Evolutionary conservation across 352 stramenopile species (phyloP).

Genomic region (Phytophthora pseudosyringae): DNA sequence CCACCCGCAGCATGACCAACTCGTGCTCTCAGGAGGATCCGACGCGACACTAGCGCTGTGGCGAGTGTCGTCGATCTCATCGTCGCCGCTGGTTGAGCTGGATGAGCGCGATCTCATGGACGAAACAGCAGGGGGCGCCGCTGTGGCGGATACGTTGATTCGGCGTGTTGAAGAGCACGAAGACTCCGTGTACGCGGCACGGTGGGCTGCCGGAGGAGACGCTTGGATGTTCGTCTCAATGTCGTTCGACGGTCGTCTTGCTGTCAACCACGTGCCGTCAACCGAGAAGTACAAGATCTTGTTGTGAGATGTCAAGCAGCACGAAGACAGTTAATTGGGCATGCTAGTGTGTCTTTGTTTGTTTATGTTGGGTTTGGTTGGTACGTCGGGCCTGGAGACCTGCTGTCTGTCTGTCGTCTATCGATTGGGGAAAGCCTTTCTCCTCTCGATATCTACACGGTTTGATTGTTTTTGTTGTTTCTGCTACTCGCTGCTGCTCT

Average conservation of each 20-base stretch:
- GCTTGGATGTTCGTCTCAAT: slow-evolving; percentile 97
- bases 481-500: slow-evolving; percentile 32
- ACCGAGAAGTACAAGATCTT: slow-evolving; percentile 99
- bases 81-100: slow-evolving; percentile 94
- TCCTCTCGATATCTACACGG: slow-evolving; percentile 40
- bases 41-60: slow-evolving; percentile 96
- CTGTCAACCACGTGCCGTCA: slow-evolving; percentile 96
- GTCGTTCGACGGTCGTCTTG: slow-evolving; percentile 95
- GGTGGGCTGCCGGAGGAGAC: slow-evolving; percentile 92
- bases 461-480: slow-evolving; percentile 31
- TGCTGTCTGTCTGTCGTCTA: slow-evolving; percentile 34
- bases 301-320: slow-evolving; percentile 61
- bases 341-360: slow-evolving; percentile 34
- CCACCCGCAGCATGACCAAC: slow-evolving; percentile 98
- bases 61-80: slow-evolving; percentile 97
- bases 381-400: slow-evolving; percentile 34
- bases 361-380: slow-evolving; percentile 38
- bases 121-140: slow-evolving; percentile 55
- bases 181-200: slow-evolving; percentile 92
- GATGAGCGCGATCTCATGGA: slow-evolving; percentile 84
- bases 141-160: slow-evolving; percentile 78
- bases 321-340: slow-evolving; percentile 28
- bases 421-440: slow-evolving; percentile 18
- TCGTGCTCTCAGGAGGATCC: slow-evolving; percentile 93
- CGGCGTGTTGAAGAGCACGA: slow-evolving; percentile 95